These are phyloP conservation scores for Suillus discolor DNA, from an alignment of 768 basidiomycete genomes.

Conservation along the genomic window DNA sequence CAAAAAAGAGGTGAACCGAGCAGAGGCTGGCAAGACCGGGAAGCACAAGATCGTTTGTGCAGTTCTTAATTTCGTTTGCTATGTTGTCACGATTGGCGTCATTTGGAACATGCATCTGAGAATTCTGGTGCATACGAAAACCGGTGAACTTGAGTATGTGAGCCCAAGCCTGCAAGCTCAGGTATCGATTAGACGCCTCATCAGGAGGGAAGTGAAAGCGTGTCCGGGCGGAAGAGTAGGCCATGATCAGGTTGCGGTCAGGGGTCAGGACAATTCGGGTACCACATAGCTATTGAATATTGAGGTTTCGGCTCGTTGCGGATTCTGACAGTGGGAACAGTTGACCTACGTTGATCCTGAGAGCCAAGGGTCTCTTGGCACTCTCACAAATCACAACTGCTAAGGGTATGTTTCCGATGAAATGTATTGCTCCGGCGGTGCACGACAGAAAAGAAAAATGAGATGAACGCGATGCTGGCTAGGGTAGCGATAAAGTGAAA, in stretches of 20 bases:
- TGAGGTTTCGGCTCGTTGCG: background rate
- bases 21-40: background rate
- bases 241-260: background rate
- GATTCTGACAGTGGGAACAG: background rate
- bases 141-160: background rate
- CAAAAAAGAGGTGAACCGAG: background rate
- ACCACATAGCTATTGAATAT: too few species aligned
- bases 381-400: background rate
- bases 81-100: background rate
- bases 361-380: background rate
- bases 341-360: too few species aligned
- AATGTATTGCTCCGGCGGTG: constrained; percentile 13
- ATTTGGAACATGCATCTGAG: background rate
- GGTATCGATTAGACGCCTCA: background rate
- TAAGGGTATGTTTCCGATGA: constrained; percentile 16
- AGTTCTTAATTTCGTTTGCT: background rate
- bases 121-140: background rate
- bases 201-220: background rate
- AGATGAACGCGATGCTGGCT: constrained; percentile 25
- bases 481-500: constrained; percentile 34
- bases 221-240: background rate
- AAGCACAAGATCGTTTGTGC: background rate
- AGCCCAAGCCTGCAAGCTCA: background rate
- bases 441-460: constrained; percentile 16
- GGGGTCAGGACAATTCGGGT: background rate